Conservation (phyloP, 805 yeast species). For the Candida takata region DNA sequence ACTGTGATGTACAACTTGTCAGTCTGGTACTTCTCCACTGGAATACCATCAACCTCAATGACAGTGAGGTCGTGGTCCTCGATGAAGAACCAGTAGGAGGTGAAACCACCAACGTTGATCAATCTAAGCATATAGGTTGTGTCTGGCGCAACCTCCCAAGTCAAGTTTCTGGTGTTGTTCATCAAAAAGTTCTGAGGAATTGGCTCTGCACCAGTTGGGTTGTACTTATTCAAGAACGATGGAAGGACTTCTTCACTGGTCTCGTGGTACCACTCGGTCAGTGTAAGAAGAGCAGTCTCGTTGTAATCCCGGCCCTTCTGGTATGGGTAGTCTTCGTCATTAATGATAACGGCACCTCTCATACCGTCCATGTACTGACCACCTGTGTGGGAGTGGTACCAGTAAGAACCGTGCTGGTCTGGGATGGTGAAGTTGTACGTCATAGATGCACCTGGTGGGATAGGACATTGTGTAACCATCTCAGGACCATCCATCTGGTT, state of each 20-base stretch:
- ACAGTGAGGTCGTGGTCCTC: conserved; percentile 84
- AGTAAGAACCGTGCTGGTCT: conserved; percentile 78
- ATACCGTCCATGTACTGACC: conserved; percentile 94
- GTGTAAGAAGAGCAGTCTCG: conserved; percentile 62
- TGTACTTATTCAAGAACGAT: conserved; percentile 59
- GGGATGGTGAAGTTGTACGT: conserved; percentile 84
- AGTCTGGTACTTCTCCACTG: conserved; percentile 69
- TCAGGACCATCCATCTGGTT: conserved; percentile 89
- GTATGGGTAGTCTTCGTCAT: conserved; percentile 49
- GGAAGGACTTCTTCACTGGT: conserved; percentile 41
- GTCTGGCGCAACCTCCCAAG: conserved; percentile 78
- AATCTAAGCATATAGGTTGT: conserved; percentile 79
- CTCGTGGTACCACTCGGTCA: conserved; percentile 87
- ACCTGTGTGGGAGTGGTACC: conserved; percentile 94
- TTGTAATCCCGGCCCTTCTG: conserved; percentile 48
- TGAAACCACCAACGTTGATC: conserved; percentile 84
- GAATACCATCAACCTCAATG: conserved; percentile 88
- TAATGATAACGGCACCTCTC: conserved; percentile 73
- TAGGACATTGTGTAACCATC: conserved; percentile 84
- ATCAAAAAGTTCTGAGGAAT: conserved; percentile 75
- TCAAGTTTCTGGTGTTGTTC: conserved; percentile 72
- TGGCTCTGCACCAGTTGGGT: conserved; percentile 99
- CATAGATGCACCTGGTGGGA: conserved; percentile 68
- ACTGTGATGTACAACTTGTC: conserved; percentile 70
- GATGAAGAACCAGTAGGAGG: conserved; percentile 81